Conservation (phyloP, 495 filamentous ascomycete species). For the Penicillium waksmanii region DNA sequence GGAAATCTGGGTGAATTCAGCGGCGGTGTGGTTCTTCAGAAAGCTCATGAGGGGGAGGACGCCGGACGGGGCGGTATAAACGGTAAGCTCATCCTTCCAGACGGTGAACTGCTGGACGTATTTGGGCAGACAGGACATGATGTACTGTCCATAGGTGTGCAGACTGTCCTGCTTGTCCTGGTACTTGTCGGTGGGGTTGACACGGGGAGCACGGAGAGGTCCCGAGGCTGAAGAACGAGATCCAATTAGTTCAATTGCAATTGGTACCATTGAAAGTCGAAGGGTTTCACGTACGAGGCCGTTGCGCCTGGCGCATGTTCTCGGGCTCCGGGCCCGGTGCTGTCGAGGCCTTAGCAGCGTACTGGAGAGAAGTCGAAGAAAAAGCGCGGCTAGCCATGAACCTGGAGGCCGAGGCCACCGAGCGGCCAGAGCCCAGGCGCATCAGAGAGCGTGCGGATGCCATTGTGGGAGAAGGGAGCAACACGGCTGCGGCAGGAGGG, state of each 20-base stretch:
- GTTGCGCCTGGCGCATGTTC: slow-evolving; percentile 70
- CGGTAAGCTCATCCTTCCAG: slow-evolving; percentile 97
- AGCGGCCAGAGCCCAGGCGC: slow-evolving; percentile 66
- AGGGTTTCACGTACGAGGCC: slow-evolving; percentile 55
- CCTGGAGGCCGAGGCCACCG: slow-evolving; percentile 62
- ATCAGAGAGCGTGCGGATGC: slow-evolving; percentile 63
- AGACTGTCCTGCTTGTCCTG: slow-evolving; percentile 78
- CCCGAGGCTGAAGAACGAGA: slow-evolving; percentile 49
- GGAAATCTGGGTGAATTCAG: slow-evolving; percentile 91
- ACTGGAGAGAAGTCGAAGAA: slow-evolving; percentile 56
- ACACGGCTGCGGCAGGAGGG: slow-evolving; percentile 34
- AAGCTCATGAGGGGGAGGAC: slow-evolving; percentile 91
- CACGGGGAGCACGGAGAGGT: slow-evolving; percentile 73
- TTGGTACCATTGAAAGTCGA: slow-evolving; percentile 4
- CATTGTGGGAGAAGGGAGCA: slow-evolving; percentile 36
- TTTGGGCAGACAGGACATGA: slow-evolving; percentile 95
- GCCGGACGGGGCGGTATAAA: slow-evolving; percentile 87
- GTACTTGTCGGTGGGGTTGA: slow-evolving; percentile 95
- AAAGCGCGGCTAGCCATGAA: slow-evolving; percentile 57
- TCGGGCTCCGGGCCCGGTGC: slow-evolving; percentile 46
- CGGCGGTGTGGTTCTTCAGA: slow-evolving; percentile 95
- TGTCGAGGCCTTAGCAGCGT: slow-evolving; percentile 58
- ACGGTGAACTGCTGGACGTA: slow-evolving; percentile 99
- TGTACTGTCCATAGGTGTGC: slow-evolving; percentile 93
- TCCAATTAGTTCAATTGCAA: slow-evolving; percentile 29